A percentile compares a stretch with the other conserved stretches of the same genome.
Evolutionary conservation across 768 basidiomycete genomes (phyloP).

Genomic region (Arthromyces matolae): DNA sequence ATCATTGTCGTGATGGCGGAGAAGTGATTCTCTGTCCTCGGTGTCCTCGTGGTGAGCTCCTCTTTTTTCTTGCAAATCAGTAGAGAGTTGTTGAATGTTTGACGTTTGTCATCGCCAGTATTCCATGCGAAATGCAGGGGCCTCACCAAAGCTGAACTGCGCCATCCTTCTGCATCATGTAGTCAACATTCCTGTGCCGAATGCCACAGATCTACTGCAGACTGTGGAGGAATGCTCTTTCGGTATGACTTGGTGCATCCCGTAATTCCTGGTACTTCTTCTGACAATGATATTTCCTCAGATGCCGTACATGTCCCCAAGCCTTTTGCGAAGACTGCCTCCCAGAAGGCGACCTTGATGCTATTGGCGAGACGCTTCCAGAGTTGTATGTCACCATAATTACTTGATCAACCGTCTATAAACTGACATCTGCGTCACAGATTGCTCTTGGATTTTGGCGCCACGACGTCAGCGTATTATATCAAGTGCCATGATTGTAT

Average conservation of each 20-base stretch:
- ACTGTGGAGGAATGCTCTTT: conserved; percentile 57
- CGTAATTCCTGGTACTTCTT: not conserved
- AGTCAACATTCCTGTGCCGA: conserved; percentile 47
- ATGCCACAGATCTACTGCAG: conserved; percentile 41
- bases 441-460: conserved; percentile 36
- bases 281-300: conserved; percentile 17
- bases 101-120: conserved; percentile 28
- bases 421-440: no score
- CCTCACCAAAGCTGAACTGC: conserved; percentile 27
- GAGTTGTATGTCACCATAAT: conserved; percentile 44
- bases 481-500: conserved; percentile 51
- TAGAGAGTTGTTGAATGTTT: not conserved
- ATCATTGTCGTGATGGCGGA: conserved; percentile 57
- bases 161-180: conserved; percentile 30
- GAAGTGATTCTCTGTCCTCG: conserved; percentile 41
- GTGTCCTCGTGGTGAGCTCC: conserved; percentile 51
- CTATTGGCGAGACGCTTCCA: conserved; percentile 52
- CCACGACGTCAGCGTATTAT: conserved; percentile 36
- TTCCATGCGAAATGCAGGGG: conserved; percentile 52
- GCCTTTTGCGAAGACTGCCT: conserved; percentile 65
- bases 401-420: no score
- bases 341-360: conserved; percentile 43
- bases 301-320: conserved; percentile 56
- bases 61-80: not conserved
- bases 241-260: conserved; percentile 34